A percentile compares a stretch with the other conserved stretches of the same genome.
These are phyloP conservation scores for Xerocomellus intermedius DNA, from an alignment of 768 basidiomycete genomes.

Conservation along the genomic window DNA sequence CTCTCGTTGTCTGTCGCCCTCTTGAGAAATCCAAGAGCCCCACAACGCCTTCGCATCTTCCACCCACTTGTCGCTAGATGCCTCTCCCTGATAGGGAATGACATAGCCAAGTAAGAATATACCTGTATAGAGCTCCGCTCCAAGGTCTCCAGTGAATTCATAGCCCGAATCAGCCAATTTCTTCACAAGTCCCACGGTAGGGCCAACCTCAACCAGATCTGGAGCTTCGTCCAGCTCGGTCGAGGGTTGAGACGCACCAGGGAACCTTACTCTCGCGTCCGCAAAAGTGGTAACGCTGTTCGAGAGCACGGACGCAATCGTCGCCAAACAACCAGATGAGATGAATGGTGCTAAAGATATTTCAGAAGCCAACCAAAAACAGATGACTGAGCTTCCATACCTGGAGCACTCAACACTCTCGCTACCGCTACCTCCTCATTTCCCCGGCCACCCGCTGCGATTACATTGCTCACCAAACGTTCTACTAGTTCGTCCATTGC, in stretches of 20 bases:
- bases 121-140: conserved; percentile 18
- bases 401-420: conserved; percentile 18
- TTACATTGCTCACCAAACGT: conserved; percentile 9
- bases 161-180: conserved; percentile 19
- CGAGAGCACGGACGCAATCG: conserved; percentile 18
- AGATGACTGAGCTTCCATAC: conserved; percentile 4
- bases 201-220: background rate
- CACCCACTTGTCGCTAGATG: conserved; percentile 6
- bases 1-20: conserved; percentile 14
- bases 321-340: conserved; percentile 16
- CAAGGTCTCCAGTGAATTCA: conserved; percentile 18
- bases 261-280: conserved; percentile 12
- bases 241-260: conserved; percentile 8
- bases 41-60: conserved; percentile 33
- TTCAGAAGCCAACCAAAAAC: background rate
- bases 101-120: conserved; percentile 25
- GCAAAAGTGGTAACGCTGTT: conserved; percentile 12
- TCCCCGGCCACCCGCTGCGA: background rate
- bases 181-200: conserved; percentile 11
- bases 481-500: conserved; percentile 47
- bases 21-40: conserved; percentile 23
- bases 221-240: background rate
- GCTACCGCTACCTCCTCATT: background rate
- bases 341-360: conserved; percentile 18
- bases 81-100: conserved; percentile 11